Evolutionary conservation across 2,329 filamentous ascomycete species (phyloP).

Genomic region (Hypoxylon sp.): DNA sequence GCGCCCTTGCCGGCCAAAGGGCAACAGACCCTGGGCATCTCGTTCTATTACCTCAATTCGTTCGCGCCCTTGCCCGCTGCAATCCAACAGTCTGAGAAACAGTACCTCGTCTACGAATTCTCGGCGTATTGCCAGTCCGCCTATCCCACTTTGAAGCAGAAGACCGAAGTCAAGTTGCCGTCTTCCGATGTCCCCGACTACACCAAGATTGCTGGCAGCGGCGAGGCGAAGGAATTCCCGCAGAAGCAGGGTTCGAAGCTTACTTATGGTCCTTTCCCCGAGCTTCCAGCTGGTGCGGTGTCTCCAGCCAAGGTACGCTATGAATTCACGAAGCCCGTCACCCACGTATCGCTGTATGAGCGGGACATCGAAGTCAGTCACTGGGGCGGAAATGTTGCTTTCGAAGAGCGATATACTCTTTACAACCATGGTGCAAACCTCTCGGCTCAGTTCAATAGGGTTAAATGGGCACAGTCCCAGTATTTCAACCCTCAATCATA

Average conservation of each 20-base stretch:
- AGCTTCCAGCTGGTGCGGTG: constrained; percentile 80
- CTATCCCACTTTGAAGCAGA: constrained; percentile 91
- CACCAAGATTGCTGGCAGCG: constrained; percentile 76
- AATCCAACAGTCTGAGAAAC: constrained; percentile 86
- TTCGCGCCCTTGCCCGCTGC: constrained; percentile 82
- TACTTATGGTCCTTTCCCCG: constrained; percentile 89
- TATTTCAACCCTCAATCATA: constrained; percentile 83
- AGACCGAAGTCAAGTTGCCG: constrained; percentile 94
- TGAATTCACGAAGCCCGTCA: constrained; percentile 93
- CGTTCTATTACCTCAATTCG: constrained; percentile 83
- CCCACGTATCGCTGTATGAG: constrained; percentile 82
- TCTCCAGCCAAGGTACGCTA: constrained; percentile 85
- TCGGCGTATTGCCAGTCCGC: constrained; percentile 86
- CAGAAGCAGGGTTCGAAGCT: constrained; percentile 87
- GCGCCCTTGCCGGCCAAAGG: constrained; percentile 78
- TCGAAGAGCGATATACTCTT: constrained; percentile 93
- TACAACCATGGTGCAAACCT: constrained; percentile 87
- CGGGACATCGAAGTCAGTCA: constrained; percentile 96
- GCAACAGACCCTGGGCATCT: constrained; percentile 89
- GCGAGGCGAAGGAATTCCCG: constrained; percentile 72
- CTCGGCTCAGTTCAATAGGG: constrained; percentile 77
- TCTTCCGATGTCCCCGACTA: constrained; percentile 85
- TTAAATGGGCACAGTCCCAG: constrained; percentile 77
- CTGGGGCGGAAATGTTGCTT: constrained; percentile 96
- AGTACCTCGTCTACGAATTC: constrained; percentile 88